A percentile compares a stretch with the other conserved stretches of the same genome.
These are phyloP conservation scores for Phialophora tarda DNA, from an alignment of 2,329 filamentous ascomycete species.

Conservation along the genomic window DNA sequence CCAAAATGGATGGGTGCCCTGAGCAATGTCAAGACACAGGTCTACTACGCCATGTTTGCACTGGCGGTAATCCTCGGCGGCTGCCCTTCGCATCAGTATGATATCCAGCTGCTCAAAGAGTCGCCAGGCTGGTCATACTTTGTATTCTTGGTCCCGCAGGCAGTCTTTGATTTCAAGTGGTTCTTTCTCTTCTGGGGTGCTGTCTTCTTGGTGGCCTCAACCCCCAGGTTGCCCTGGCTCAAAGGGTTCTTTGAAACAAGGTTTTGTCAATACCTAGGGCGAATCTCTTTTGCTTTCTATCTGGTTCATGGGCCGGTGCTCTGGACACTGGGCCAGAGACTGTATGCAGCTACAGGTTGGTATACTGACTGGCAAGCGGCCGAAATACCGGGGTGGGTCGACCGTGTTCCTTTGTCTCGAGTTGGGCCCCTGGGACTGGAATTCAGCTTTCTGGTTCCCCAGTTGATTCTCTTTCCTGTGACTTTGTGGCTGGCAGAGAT, in stretches of 20 bases:
- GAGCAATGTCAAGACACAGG: slow-evolving; percentile 56
- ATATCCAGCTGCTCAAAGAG: slow-evolving; percentile 31
- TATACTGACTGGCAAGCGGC: slow-evolving; percentile 55
- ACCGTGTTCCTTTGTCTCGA: slow-evolving; percentile 61
- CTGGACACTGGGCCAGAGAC: slow-evolving; percentile 64
- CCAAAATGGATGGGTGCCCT: slow-evolving; percentile 53
- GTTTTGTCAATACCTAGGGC: slow-evolving; percentile 54
- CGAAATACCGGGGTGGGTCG: slow-evolving; percentile 63
- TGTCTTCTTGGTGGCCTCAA: slow-evolving; percentile 60
- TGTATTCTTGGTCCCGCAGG: slow-evolving; percentile 62
- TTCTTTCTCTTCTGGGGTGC: slow-evolving; percentile 70
- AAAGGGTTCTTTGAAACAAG: slow-evolving; percentile 53
- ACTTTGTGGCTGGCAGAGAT: slow-evolving; percentile 66
- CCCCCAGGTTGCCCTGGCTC: slow-evolving; percentile 64
- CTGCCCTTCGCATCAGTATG: slow-evolving; percentile 62
- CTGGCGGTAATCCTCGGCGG: slow-evolving; percentile 65
- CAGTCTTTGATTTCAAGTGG: slow-evolving; percentile 70
- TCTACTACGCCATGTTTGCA: slow-evolving; percentile 60
- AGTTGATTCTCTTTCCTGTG: slow-evolving; percentile 65
- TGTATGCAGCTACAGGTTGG: slow-evolving; percentile 68
- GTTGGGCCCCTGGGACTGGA: slow-evolving; percentile 66
- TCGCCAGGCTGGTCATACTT: slow-evolving; percentile 37
- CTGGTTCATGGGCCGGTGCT: slow-evolving; percentile 55
- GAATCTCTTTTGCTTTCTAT: slow-evolving; percentile 56
- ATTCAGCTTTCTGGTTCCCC: slow-evolving; percentile 63